Conservation (phyloP, 306 rosid species). For the Urtica urens region DNA sequence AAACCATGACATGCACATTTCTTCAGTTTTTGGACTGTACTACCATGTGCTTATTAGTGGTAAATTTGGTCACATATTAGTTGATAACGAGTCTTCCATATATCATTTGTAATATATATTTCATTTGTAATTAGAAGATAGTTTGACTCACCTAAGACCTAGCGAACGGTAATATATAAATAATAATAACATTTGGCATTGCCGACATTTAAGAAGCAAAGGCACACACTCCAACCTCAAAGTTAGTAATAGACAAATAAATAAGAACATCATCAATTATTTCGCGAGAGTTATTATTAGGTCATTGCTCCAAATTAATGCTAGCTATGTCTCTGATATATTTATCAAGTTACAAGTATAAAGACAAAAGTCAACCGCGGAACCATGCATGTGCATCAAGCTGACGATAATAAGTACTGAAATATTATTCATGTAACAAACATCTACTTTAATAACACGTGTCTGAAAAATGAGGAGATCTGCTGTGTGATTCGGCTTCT, state of each 20-base stretch:
- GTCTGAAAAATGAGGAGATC: not conserved
- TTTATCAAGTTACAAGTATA: not conserved
- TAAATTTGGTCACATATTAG: too few relatives aligned
- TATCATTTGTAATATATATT: too few relatives aligned
- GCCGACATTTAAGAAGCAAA: conserved; percentile 4
- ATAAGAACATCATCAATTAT: too few relatives aligned
- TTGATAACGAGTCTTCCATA: too few relatives aligned
- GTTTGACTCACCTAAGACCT: too few relatives aligned
- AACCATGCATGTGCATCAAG: conserved; percentile 10
- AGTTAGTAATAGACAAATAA: not conserved
- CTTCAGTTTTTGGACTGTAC: too few relatives aligned
- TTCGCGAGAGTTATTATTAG: too few relatives aligned
- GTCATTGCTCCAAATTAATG: not conserved
- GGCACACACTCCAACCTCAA: conserved; percentile 14
- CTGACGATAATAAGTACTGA: not conserved
- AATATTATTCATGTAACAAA: not conserved
- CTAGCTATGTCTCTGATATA: not conserved
- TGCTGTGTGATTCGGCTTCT: not conserved
- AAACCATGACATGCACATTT: too few relatives aligned
- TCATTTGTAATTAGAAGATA: too few relatives aligned
- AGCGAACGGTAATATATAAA: too few relatives aligned
- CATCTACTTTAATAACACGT: conserved; percentile 6
- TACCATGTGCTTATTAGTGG: too few relatives aligned
- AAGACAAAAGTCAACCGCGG: conserved; percentile 8
- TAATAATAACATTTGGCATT: too few relatives aligned